Evolutionary conservation across 495 filamentous ascomycete genomes (phyloP), one percentile per base, ranked within the genome.

Genomic region (Aspergillus conjunctus): DNA sequence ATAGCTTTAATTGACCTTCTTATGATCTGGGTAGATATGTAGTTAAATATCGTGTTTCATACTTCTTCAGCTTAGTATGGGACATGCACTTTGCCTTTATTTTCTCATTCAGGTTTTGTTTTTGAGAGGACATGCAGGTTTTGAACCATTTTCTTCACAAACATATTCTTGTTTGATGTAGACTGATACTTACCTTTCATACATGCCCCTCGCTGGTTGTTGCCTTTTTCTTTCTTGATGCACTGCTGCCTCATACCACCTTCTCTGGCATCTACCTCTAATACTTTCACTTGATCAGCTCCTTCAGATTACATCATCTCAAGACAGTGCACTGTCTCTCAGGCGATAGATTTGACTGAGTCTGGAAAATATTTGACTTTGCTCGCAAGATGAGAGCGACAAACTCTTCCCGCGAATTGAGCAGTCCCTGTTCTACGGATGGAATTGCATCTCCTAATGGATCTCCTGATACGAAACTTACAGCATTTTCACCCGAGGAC

Each of bases 401-500:
- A 45, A 53, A 65, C 22, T 69, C 66, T 56, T 66, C 64, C 59
- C 74, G 56, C 49, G 61, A 63, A 52, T 55, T 67, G 59, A 71
- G 70, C 49, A 88, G 85, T 45, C 85, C 86, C 37, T 80, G 79
- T 66, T 88, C 85, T 6, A 85, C 85, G 9, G 81, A 77, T 59
- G 81, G 71, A 44, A 72, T 66, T 30, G 80, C 79, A 50, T 87
- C 86, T 22, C 78, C 75, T 70, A 80, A 84, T 57, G 81, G 77
- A 22, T 88, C 87, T 39, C 86, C 87, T 1, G 84, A 87, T 55
- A 88, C 85, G 22, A 79, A 81, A 50, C 60, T 87, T 31, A 88
- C 85, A 12, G 72, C 78, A 39, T 88, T 88, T 68, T 87, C 85
- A n/a, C 85, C 86, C 0, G 84, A 86, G 15, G 84, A 87, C 45